phyloP scores from a whole-genome alignment of 805 yeast genomes.

The Candida namnaoensis region DNA sequence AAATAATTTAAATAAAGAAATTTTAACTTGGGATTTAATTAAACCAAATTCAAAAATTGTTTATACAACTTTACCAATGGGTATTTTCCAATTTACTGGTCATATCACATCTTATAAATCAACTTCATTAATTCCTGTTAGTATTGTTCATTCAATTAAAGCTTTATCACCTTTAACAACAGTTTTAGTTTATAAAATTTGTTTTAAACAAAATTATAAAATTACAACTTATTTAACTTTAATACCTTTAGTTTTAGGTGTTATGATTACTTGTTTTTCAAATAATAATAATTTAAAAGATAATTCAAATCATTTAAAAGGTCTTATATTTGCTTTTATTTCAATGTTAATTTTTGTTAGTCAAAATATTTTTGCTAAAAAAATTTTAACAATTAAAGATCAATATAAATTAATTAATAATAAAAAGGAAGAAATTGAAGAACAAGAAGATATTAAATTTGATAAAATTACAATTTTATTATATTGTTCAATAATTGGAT shows the following conservation, averaged over 20 bases:
- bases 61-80: conserved; percentile 84
- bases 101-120: conserved; percentile 89
- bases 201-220: conserved; percentile 52
- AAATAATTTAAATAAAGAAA: conserved; percentile 19
- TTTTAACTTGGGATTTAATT: conserved; percentile 31
- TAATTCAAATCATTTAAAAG: conserved; percentile 15
- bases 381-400: conserved; percentile 43
- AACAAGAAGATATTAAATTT: conserved; percentile 29
- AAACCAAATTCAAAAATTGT: conserved; percentile 46
- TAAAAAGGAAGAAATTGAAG: conserved; percentile 10
- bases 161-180: conserved; percentile 87
- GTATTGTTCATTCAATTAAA: conserved; percentile 89
- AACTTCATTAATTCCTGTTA: conserved; percentile 88
- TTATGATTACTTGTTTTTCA: conserved; percentile 67
- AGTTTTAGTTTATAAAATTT: conserved; percentile 62
- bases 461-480: conserved; percentile 67
- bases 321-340: conserved; percentile 27
- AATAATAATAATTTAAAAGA: conserved; percentile 16
- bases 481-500: conserved; percentile 67
- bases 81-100: conserved; percentile 85
- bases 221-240: conserved; percentile 68
- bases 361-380: conserved; percentile 77
- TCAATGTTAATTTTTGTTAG: conserved; percentile 57
- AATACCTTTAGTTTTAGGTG: conserved; percentile 74
- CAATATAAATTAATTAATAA: conserved; percentile 17